Conservation (phyloP, 306 rosid genomes). For the Rosa lucieae region DNA sequence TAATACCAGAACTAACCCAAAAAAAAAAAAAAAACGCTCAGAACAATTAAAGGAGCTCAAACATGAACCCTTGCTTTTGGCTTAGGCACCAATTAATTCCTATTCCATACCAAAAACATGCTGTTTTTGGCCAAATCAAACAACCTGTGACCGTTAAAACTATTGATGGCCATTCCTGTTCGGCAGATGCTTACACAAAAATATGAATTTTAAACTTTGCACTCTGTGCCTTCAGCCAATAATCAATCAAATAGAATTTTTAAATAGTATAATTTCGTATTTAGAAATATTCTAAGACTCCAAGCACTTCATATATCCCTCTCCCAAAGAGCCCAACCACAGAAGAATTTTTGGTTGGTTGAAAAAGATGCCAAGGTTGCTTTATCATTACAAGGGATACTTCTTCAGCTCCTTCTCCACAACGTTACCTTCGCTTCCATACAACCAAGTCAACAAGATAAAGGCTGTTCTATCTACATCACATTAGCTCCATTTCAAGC, state of each 20-base stretch:
- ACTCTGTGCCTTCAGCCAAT: neutral
- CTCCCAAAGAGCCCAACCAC: neutral
- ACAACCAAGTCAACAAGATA: neutral
- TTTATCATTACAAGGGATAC: neutral
- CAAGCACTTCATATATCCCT: neutral
- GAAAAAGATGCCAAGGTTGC: neutral
- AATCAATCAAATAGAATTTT: neutral
- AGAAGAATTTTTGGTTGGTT: neutral
- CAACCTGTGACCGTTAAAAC: neutral
- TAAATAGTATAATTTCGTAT: neutral
- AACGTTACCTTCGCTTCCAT: neutral
- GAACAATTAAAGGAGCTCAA: neutral
- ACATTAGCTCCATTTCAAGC: neutral
- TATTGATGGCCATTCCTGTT: neutral
- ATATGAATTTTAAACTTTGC: neutral
- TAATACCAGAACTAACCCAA: neutral
- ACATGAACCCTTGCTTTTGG: neutral
- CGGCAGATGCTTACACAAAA: neutral
- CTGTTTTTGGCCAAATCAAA: neutral
- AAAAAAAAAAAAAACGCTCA: neutral
- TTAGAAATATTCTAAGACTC: neutral
- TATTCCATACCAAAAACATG: neutral
- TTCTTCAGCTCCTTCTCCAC: neutral
- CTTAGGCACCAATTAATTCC: slow-evolving; percentile 1
- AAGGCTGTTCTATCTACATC: neutral